Evolutionary conservation across 768 basidiomycete species (phyloP).

Genomic region (Thelephora aurantiotincta): DNA sequence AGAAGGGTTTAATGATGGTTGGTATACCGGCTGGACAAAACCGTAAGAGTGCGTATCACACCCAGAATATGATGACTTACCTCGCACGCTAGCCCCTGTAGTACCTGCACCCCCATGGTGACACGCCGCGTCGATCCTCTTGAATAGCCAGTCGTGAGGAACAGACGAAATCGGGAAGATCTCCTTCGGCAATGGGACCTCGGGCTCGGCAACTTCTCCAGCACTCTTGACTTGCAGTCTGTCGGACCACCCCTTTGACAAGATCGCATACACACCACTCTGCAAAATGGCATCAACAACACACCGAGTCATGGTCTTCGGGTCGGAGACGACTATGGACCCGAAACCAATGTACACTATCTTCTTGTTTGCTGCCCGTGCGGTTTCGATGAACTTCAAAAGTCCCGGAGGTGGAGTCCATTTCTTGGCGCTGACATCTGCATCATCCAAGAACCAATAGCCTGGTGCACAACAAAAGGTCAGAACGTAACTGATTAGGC

Average conservation of each 20-base stretch:
- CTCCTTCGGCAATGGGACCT: slow-evolving; percentile 60
- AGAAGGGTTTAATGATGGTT: slow-evolving; percentile 94
- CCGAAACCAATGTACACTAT: slow-evolving; percentile 97
- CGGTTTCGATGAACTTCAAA: slow-evolving; percentile 68
- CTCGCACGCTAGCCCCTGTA: slow-evolving; percentile 86
- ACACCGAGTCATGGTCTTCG: slow-evolving; percentile 80
- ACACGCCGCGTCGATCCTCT: slow-evolving; percentile 87
- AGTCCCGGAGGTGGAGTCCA: slow-evolving; percentile 81
- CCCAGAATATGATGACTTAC: slow-evolving; percentile 25
- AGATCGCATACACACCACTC: slow-evolving; percentile 82
- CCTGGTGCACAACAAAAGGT: slow-evolving; percentile 28
- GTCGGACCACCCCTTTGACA: slow-evolving; percentile 98
- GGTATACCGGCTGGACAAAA: slow-evolving; percentile 64
- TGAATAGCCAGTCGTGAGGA: slow-evolving; percentile 95
- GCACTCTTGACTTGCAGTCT: slow-evolving; percentile 50
- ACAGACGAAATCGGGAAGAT: slow-evolving; percentile 79
- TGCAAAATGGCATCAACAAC: slow-evolving; percentile 79
- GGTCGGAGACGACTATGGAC: slow-evolving; percentile 93
- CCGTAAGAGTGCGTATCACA: slow-evolving; percentile 1
- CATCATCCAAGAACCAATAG: slow-evolving; percentile 94
- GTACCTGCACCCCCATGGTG: slow-evolving; percentile 98
- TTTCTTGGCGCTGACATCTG: slow-evolving; percentile 77
- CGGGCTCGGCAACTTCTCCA: slow-evolving; percentile 40
- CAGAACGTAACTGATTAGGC: background rate
- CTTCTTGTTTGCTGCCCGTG: slow-evolving; percentile 66